Evolutionary conservation across 2,329 filamentous ascomycete species (phyloP), one percentile per base, ranked within the genome.

Genomic region (Arachnopeziza araneosa): DNA sequence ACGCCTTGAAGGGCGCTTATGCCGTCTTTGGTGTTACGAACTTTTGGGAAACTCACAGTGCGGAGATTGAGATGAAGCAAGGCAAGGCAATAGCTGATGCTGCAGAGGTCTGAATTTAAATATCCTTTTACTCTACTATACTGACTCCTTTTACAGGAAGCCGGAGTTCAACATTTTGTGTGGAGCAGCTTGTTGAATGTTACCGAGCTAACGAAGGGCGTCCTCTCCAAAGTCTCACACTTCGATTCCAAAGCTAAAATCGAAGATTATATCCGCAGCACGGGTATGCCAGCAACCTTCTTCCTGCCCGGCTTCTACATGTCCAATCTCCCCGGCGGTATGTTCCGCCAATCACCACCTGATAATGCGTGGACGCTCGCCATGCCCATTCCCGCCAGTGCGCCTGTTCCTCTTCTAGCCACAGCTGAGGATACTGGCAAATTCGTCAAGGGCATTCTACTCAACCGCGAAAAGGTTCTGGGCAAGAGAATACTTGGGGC

Each of bases 241-340:
- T 79, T 69, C 57, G 56, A 62, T 26, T 76, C 74, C 54, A 79
- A 79, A 66, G 65, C 71, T 0, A 60, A 64, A 0, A 69, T 77
- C 17, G 77, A 79, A 51, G 68, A 72, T 14, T 73, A 73, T 10
- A 71, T 74, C 48, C 62, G 71, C 30, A 56, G 63, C 12, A 66
- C 68, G n/a, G 75, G 74, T 0, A 70, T 83, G 4, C 75, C 77
- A 12, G 76, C 75, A 53, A 75, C 80, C 0, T 83, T 80, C 68
- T 77, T 80, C 63, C 71, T 77, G 2, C 77, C 80, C 0, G 81
- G 74, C 0, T 75, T 74, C 49, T 84, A 81, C 62, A 83, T 83
- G 80, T 75, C 77, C 63, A 83, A 83, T 59, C 72, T 78, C 24
- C 68, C 67, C 12, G 69, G 66, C 19, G 57, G 58, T 14, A 65